phyloP scores from a whole-genome alignment of 305 asterid species.

The Petunia hybrid region DNA sequence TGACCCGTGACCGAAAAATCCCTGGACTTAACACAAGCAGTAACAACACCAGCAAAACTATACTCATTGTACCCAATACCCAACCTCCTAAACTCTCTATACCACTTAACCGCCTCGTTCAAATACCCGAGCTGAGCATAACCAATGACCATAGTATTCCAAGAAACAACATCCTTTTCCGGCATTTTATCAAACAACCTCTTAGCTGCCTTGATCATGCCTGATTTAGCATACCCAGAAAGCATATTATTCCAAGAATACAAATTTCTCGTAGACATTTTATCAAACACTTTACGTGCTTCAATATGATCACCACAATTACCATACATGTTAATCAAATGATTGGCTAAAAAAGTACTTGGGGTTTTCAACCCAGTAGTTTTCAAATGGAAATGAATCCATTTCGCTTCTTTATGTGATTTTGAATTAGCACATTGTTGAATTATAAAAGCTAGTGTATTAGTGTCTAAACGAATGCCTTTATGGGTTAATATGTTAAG shows the following conservation, averaged over 20 bases:
- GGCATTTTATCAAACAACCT: conserved; percentile 78
- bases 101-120: conserved; percentile 61
- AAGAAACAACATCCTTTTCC: conserved; percentile 67
- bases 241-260: conserved; percentile 92
- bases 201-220: conserved; percentile 67
- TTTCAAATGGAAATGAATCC: conserved; percentile 67
- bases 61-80: conserved; percentile 62
- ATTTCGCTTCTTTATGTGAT: conserved; percentile 57
- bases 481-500: conserved; percentile 57
- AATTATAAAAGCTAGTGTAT: conserved; percentile 57
- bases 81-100: conserved; percentile 61
- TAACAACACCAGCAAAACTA: conserved; percentile 73
- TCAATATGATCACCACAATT: conserved; percentile 68
- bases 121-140: conserved; percentile 58
- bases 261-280: conserved; percentile 67
- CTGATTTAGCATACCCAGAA: conserved; percentile 68
- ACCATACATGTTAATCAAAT: conserved; percentile 72
- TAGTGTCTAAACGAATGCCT: conserved; percentile 63
- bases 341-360: conserved; percentile 62
- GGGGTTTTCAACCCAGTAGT: conserved; percentile 71
- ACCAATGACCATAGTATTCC: conserved; percentile 85
- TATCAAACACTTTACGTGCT: conserved; percentile 79
- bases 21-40: conserved; percentile 65
- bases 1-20: conserved; percentile 63
- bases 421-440: conserved; percentile 57